phyloP scores from a whole-genome alignment of 441 rosid genomes.

The Gossypium gossypioides region DNA sequence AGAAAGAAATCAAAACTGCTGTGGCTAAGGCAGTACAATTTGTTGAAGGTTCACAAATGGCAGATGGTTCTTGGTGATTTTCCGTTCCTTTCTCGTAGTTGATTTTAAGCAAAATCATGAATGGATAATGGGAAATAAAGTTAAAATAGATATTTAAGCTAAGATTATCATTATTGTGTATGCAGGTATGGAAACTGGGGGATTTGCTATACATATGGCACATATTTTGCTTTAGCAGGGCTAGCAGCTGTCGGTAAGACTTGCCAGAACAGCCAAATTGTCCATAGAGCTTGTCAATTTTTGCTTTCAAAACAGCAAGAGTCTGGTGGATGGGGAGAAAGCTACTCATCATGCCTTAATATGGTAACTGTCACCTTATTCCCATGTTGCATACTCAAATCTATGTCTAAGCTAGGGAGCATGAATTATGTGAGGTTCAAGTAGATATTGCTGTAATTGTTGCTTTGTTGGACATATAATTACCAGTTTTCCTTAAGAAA shows the following conservation, averaged over 20 bases:
- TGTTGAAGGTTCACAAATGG: slow-evolving; percentile 23
- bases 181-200: slow-evolving; percentile 35
- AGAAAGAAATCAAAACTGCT: slow-evolving; percentile 20
- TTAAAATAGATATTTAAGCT: not conserved
- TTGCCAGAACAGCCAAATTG: slow-evolving; percentile 14
- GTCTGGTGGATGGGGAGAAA: slow-evolving; percentile 46
- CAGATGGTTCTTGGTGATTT: slow-evolving; percentile 34
- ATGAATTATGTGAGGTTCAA: not conserved
- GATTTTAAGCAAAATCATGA: not conserved
- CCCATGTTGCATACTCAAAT: not conserved
- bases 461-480: not conserved
- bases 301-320: slow-evolving; percentile 31
- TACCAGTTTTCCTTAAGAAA: not conserved
- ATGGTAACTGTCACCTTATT: slow-evolving; percentile 18
- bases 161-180: not conserved
- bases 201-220: slow-evolving; percentile 34
- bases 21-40: slow-evolving; percentile 18
- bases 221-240: slow-evolving; percentile 32
- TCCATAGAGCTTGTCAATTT: slow-evolving; percentile 29
- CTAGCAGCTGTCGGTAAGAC: slow-evolving; percentile 26
- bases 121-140: slow-evolving; percentile 1
- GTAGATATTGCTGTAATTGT: not conserved
- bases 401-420: not conserved
- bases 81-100: not conserved
- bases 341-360: slow-evolving; percentile 33